Percentiles rank a stretch among this genome's conserved stretches.
phyloP scores from a whole-genome alignment of 2,329 filamentous ascomycete species.

The Neonectria coccinea region DNA sequence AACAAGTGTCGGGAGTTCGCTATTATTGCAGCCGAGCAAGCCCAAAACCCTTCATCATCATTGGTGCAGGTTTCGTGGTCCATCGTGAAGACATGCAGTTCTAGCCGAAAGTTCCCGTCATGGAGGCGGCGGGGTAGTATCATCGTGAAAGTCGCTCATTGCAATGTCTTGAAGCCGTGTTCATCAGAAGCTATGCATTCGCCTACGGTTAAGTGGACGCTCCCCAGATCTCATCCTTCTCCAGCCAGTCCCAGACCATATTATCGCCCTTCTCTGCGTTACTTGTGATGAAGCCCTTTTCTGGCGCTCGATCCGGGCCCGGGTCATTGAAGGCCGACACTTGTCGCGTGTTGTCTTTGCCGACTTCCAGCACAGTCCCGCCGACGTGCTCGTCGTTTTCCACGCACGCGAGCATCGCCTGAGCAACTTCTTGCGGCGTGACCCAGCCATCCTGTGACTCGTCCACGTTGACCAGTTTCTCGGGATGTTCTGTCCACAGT shows the following conservation, averaged over 20 bases:
- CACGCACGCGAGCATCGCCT: constrained; percentile 57
- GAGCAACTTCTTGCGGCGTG: constrained; percentile 56
- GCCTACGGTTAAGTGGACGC: neutral
- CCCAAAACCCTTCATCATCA: neutral
- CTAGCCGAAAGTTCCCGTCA: neutral
- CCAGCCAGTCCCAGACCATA: constrained; percentile 45
- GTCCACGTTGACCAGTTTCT: constrained; percentile 56
- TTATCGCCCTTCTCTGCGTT: constrained; percentile 44
- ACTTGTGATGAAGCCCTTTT: constrained; percentile 46
- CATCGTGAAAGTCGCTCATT: neutral
- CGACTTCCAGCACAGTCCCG: constrained; percentile 58
- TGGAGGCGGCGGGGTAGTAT: neutral
- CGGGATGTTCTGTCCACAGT: constrained; percentile 58
- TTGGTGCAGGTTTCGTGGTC: neutral
- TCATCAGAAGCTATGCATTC: neutral
- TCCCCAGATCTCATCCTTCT: constrained; percentile 44
- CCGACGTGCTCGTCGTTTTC: constrained; percentile 50
- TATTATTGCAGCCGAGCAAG: neutral
- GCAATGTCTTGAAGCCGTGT: neutral
- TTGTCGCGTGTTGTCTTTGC: constrained; percentile 45
- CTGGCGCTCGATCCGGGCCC: constrained; percentile 49
- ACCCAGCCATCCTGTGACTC: constrained; percentile 54
- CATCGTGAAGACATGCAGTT: neutral
- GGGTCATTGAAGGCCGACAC: constrained; percentile 54
- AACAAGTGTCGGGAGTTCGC: neutral